Base-by-base conservation (phyloP, 306 rosid genomes). In the Cajanus cajan region DNA sequence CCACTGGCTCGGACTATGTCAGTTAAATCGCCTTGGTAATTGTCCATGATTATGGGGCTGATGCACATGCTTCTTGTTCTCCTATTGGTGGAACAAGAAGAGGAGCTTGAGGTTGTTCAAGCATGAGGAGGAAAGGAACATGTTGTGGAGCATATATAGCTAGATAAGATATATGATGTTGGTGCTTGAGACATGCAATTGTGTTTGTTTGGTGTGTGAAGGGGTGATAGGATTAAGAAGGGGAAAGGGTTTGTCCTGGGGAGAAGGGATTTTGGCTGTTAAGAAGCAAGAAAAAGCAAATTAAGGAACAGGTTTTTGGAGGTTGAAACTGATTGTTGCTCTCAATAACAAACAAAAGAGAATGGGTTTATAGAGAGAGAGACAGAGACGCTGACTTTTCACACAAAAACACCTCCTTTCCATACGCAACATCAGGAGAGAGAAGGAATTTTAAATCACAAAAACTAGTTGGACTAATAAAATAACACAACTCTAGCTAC, bases 381-480 rank as follows among this genome's bases (percentile, higher is more conserved):
- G 63, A 65, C 70, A 80, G 74, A 82, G 94, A 82, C 92, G 96
- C 94, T 94, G 98, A 92, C 98, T 90, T 94, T 88, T 80, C 86
- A 88, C 83, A 86, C 89, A 83, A 74, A 84, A 84, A 81, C 79
- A 87, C 84, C 89, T 87, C 85, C 86, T 68, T 90, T 86, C 69
- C 80, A 89, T 79, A 86, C 82, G 96, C 93, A 85, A 85, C 88
- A 75, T 74, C 67, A 70, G n/a, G 59, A 47, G 50, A 73, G 77
- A 76, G 28, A 64, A 24, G 2, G 14, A 44, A n/a, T 80, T 54
- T 76, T 80, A 33, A 52, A 80, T 68, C 21, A 4, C 40, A 13
- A 9, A 54, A 71, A 59, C 43, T 50, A 19, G 18, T 9, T 59
- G 14, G 24, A 69, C 73, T 80, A 44, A 62, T 66, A 18, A 68